Conservation (phyloP, 306 rosid species). For the Dryas octopetala region DNA sequence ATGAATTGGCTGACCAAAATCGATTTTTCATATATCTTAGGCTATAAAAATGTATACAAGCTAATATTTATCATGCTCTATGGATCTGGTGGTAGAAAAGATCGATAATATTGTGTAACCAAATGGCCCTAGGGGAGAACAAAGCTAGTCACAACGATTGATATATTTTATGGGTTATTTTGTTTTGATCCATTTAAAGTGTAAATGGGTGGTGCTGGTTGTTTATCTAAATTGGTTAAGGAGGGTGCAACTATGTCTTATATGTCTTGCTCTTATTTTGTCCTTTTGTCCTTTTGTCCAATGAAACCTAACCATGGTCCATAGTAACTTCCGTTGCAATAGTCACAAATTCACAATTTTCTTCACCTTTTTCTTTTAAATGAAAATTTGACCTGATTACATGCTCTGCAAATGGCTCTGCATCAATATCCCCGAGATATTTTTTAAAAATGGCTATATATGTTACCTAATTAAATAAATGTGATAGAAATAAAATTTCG, state of each 20-base stretch:
- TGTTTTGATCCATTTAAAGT: neutral
- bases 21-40: neutral
- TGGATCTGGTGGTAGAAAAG: no score
- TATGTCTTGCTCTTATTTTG: neutral
- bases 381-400: no score
- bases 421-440: no score
- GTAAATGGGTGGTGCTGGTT: slow-evolving; percentile 17
- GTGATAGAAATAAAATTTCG: no score
- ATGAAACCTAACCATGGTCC: neutral
- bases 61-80: no score
- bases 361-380: no score
- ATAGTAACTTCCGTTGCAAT: neutral
- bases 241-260: slow-evolving; percentile 14
- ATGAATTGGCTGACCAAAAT: slow-evolving; percentile 36
- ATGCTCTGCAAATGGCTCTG: no score
- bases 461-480: no score
- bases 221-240: slow-evolving; percentile 21
- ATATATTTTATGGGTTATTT: neutral
- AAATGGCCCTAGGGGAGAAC: no score
- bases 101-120: no score
- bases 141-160: neutral
- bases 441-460: no score
- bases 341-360: no score
- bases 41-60: neutral
- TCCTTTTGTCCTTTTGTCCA: neutral